Evolutionary conservation across 2,329 filamentous ascomycete genomes (phyloP).

Genomic region (Zasmidium cellare): DNA sequence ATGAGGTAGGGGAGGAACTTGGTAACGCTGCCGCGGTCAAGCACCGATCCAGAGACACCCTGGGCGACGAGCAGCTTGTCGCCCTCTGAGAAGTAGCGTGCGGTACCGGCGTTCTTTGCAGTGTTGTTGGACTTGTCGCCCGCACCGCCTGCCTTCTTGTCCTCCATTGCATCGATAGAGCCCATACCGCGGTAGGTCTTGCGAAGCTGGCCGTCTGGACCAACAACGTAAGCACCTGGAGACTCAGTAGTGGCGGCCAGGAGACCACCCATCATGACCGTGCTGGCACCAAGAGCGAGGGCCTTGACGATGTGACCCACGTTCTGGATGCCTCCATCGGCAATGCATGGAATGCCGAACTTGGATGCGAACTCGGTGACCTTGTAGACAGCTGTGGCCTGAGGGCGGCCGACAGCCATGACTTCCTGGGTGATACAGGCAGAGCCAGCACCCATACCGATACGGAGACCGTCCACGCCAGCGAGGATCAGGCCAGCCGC

Average conservation of each 20-base stretch:
- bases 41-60: constrained; percentile 85
- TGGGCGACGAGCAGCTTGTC: constrained; percentile 94
- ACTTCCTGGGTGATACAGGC: constrained; percentile 99
- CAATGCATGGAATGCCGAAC: constrained; percentile 97
- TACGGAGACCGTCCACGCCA: constrained; percentile 92
- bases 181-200: constrained; percentile 99
- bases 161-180: constrained; percentile 98
- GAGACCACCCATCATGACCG: constrained; percentile 99
- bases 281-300: constrained; percentile 87
- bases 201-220: constrained; percentile 93
- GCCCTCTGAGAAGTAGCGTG: constrained; percentile 96
- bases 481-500: constrained; percentile 88
- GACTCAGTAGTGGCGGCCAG: constrained; percentile 97
- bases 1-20: constrained; percentile 97
- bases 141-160: constrained; percentile 89
- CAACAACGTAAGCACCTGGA: constrained; percentile 94
- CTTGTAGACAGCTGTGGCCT: constrained; percentile 88
- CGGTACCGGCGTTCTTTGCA: constrained; percentile 95
- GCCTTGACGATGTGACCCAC: constrained; percentile 99
- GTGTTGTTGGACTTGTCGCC: constrained; percentile 77
- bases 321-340: constrained; percentile 96
- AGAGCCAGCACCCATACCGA: constrained; percentile 97
- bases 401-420: constrained; percentile 96
- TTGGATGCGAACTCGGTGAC: constrained; percentile 85
- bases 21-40: constrained; percentile 78